Evolutionary conservation across 371 early-diverging fungal species (phyloP).

Genomic region (Entomophthora muscae): DNA sequence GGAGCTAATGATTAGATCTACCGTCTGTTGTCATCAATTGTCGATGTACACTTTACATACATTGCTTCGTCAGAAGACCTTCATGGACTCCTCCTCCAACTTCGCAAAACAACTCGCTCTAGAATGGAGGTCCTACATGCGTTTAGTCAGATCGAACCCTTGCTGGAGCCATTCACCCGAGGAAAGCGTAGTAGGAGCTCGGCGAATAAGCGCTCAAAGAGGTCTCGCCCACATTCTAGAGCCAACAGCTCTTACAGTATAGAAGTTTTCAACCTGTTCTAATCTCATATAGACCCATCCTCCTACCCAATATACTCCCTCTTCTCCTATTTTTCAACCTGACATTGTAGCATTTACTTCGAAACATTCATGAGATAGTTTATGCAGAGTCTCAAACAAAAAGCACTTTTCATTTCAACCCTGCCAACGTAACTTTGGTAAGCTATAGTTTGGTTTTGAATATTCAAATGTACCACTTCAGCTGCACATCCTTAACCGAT

Average conservation of each 20-base stretch:
- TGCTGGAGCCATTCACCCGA: background rate
- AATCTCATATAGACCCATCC: too few species aligned
- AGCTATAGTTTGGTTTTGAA: too few species aligned
- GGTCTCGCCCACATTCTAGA: background rate
- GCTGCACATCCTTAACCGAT: too few species aligned
- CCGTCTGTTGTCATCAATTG: background rate
- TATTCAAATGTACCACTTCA: too few species aligned
- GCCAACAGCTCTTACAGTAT: background rate
- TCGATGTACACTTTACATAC: background rate
- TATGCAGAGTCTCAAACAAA: too few species aligned
- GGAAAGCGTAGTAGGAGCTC: background rate
- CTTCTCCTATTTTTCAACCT: too few species aligned
- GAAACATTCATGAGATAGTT: too few species aligned
- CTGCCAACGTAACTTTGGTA: too few species aligned
- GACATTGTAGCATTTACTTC: too few species aligned
- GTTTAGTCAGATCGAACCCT: background rate
- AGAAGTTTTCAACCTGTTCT: background rate
- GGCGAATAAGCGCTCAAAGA: background rate
- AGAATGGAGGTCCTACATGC: background rate
- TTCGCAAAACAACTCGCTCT: background rate
- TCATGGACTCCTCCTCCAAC: background rate
- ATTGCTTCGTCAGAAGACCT: background rate
- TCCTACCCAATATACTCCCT: too few species aligned
- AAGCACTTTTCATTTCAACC: too few species aligned
- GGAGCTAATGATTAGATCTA: background rate